phyloP scores from a whole-genome alignment of 2,329 filamentous ascomycete species.

The Sporothrix euskadiensis region DNA sequence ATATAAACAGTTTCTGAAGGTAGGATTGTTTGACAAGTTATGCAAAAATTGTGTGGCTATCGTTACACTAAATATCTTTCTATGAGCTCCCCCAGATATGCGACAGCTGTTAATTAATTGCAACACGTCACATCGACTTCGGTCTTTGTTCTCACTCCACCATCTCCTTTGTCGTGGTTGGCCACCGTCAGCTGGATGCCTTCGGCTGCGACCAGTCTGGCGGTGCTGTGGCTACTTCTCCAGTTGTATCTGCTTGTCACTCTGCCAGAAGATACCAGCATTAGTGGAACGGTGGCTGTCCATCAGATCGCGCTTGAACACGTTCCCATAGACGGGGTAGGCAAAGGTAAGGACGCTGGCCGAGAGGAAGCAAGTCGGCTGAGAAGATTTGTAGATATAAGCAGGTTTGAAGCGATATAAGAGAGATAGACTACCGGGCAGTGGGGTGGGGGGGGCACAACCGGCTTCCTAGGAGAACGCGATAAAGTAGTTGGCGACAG shows the following conservation, averaged over 20 bases:
- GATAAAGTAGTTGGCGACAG: slow-evolving; percentile 57
- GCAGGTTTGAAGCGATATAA: not conserved
- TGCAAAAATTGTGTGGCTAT: not conserved
- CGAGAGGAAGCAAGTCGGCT: slow-evolving; percentile 57
- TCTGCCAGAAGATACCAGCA: slow-evolving; percentile 33
- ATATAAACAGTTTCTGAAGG: not conserved
- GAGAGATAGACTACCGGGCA: slow-evolving; percentile 17
- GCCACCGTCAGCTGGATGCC: not conserved
- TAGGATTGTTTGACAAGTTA: not conserved
- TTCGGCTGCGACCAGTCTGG: not conserved
- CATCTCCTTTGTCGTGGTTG: not conserved
- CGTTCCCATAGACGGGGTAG: slow-evolving; percentile 40
- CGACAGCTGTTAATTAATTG: too few species aligned
- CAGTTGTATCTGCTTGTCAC: slow-evolving; percentile 35
- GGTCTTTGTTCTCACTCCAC: not conserved
- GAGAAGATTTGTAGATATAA: not conserved
- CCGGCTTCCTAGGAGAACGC: slow-evolving; percentile 46
- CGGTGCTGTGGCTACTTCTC: slow-evolving; percentile 28
- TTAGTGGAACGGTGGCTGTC: slow-evolving; percentile 38
- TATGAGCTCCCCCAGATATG: not conserved
- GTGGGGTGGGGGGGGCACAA: slow-evolving; percentile 30
- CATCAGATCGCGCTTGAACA: slow-evolving; percentile 38
- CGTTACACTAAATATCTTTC: not conserved
- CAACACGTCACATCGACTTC: not conserved
- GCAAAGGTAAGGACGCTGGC: slow-evolving; percentile 45